These are phyloP conservation scores for Neofusicoccum laricinum DNA, from an alignment of 2,329 filamentous ascomycete species.

Conservation along the genomic window DNA sequence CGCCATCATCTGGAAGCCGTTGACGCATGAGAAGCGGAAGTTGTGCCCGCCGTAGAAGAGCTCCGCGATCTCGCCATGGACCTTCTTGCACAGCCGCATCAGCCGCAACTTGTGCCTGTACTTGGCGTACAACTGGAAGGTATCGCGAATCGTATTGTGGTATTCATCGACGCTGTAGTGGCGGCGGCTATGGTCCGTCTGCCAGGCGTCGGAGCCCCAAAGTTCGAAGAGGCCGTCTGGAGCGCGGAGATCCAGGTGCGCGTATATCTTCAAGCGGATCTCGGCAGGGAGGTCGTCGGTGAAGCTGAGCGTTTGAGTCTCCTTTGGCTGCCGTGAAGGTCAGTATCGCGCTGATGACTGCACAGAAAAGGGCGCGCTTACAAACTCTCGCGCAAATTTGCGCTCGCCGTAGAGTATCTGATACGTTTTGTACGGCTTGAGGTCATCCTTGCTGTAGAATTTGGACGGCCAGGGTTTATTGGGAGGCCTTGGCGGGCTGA, in stretches of 20 bases:
- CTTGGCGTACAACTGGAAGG: neutral
- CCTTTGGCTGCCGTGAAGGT: neutral
- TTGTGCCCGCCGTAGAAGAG: neutral
- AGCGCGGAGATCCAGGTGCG: neutral
- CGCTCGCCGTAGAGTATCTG: neutral
- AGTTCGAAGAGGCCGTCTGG: neutral
- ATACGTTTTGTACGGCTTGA: neutral
- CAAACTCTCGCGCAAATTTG: neutral
- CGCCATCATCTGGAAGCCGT: neutral
- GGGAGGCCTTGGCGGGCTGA: no score
- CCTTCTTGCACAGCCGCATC: neutral
- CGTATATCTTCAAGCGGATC: slow-evolving; percentile 10
- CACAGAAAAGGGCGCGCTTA: neutral
- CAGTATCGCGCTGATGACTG: neutral
- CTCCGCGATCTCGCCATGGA: neutral
- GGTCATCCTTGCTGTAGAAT: neutral
- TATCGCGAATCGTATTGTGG: neutral
- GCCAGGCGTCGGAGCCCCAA: neutral
- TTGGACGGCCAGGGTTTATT: neutral
- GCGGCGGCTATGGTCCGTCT: neutral
- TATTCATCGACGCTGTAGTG: no score
- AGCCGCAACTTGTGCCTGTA: neutral
- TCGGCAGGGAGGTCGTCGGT: slow-evolving; percentile 2
- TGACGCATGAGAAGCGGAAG: neutral
- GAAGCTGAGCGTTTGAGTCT: slow-evolving; percentile 6